Conservation (phyloP, 225 moss, liverwort and hornwort genomes). For the Physcomitrellopsis africana region DNA sequence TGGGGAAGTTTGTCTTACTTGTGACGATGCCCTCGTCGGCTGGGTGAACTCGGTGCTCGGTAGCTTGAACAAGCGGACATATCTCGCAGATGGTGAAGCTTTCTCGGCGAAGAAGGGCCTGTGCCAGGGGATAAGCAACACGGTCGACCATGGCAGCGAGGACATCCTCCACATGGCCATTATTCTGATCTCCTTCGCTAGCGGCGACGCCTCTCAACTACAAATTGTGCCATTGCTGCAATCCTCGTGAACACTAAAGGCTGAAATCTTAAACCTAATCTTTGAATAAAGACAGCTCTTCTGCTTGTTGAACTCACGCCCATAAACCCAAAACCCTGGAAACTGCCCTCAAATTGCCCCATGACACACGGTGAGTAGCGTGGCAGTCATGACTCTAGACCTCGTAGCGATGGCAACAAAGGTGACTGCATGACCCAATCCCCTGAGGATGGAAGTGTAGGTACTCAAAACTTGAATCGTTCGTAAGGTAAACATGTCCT, state of each 20-base stretch:
- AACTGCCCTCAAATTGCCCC: neutral
- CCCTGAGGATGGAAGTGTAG: too few species aligned
- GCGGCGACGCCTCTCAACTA: neutral
- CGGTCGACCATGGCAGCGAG: constrained; percentile 40
- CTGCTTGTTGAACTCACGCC: too few species aligned
- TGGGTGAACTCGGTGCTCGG: constrained; percentile 11
- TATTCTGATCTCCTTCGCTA: neutral
- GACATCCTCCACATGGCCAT: constrained; percentile 44
- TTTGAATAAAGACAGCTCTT: too few species aligned
- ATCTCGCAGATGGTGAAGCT: neutral
- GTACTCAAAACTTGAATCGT: too few species aligned
- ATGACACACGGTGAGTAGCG: too few species aligned
- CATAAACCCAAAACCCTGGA: constrained; percentile 7
- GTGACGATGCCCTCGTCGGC: neutral
- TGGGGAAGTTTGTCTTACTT: neutral
- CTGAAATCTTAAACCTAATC: too few species aligned
- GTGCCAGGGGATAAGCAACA: constrained; percentile 27
- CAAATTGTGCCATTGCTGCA: constrained; percentile 19
- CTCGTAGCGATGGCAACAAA: too few species aligned
- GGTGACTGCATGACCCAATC: too few species aligned
- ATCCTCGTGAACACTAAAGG: too few species aligned
- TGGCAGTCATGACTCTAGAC: too few species aligned
- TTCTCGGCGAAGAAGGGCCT: constrained; percentile 20
- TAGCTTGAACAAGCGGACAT: neutral
- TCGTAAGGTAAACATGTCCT: too few species aligned